These are phyloP conservation scores for Fraxinus sp. DNA, from an alignment of 305 asterid species.

Conservation along the genomic window DNA sequence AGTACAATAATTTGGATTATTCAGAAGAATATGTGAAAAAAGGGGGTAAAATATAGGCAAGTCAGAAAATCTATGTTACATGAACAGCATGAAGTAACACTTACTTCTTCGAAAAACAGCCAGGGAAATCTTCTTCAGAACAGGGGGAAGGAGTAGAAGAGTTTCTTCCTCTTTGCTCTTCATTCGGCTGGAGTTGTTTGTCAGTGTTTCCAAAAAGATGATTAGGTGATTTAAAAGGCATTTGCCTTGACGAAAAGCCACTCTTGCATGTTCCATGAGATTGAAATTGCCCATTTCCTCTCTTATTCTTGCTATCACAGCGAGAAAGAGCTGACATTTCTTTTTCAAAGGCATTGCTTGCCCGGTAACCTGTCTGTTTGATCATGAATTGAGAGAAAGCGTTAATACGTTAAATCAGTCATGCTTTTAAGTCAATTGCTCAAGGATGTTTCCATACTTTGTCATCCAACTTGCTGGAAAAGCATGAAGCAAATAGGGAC, in stretches of 20 bases:
- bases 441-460: slow-evolving; percentile 42
- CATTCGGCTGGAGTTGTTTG: slow-evolving; percentile 30
- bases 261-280: slow-evolving; percentile 36
- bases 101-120: slow-evolving; percentile 38
- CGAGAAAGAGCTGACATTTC: slow-evolving; percentile 45
- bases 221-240: slow-evolving; percentile 48
- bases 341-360: slow-evolving; percentile 36
- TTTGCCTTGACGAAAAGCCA: slow-evolving; percentile 40
- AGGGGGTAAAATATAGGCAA: background rate
- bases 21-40: background rate
- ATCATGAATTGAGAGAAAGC: slow-evolving; percentile 24
- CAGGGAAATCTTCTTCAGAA: slow-evolving; percentile 35
- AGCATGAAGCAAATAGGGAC: slow-evolving; percentile 40
- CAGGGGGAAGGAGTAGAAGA: slow-evolving; percentile 34
- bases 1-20: background rate
- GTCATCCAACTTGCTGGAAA: slow-evolving; percentile 45
- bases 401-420: slow-evolving; percentile 23
- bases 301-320: slow-evolving; percentile 28
- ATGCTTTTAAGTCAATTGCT: slow-evolving; percentile 21
- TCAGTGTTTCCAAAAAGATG: slow-evolving; percentile 37
- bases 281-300: slow-evolving; percentile 25
- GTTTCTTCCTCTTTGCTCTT: slow-evolving; percentile 33
- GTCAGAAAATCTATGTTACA: slow-evolving; percentile 13
- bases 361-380: slow-evolving; percentile 37
- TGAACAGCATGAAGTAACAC: slow-evolving; percentile 20